These are phyloP conservation scores for Arctium minus DNA, from an alignment of 129 eudicot genomes.

Conservation along the genomic window DNA sequence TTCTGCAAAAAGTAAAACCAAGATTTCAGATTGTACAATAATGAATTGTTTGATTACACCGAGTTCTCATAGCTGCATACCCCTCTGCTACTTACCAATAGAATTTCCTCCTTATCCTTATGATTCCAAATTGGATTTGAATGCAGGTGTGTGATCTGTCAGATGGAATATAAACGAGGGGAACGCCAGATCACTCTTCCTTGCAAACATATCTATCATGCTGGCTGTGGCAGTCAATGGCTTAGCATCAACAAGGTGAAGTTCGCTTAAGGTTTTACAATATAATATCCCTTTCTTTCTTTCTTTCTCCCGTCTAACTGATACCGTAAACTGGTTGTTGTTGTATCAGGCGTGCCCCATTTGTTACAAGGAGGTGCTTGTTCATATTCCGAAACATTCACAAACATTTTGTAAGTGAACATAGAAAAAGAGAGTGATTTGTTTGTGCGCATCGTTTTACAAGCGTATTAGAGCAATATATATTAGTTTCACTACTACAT, in stretches of 20 bases:
- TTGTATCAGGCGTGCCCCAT: constrained; percentile 80
- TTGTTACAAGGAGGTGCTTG: constrained; percentile 75
- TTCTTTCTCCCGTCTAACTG: not conserved
- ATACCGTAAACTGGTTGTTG: not conserved
- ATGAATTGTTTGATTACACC: not conserved
- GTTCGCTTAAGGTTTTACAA: not conserved
- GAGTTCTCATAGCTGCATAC: not conserved
- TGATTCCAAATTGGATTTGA: constrained; percentile 6
- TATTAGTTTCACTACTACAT: constrained; percentile 15
- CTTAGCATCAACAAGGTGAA: constrained; percentile 89
- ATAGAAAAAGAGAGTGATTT: constrained; percentile 11
- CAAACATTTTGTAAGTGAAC: constrained; percentile 24
- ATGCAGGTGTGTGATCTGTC: constrained; percentile 92
- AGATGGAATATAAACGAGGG: constrained; percentile 92
- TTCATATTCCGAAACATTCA: constrained; percentile 48
- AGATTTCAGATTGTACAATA: not conserved
- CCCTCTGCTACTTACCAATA: not conserved
- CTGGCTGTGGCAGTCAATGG: constrained; percentile 82
- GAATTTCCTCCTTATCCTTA: not conserved
- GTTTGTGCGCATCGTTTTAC: not conserved
- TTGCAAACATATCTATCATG: constrained; percentile 88
- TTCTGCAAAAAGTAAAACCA: no score
- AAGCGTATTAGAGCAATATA: constrained; percentile 6
- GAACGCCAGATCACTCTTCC: constrained; percentile 78
- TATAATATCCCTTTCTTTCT: not conserved